Evolutionary conservation across 257 asterid genomes (phyloP).

Genomic region (Rhazya stricta): DNA sequence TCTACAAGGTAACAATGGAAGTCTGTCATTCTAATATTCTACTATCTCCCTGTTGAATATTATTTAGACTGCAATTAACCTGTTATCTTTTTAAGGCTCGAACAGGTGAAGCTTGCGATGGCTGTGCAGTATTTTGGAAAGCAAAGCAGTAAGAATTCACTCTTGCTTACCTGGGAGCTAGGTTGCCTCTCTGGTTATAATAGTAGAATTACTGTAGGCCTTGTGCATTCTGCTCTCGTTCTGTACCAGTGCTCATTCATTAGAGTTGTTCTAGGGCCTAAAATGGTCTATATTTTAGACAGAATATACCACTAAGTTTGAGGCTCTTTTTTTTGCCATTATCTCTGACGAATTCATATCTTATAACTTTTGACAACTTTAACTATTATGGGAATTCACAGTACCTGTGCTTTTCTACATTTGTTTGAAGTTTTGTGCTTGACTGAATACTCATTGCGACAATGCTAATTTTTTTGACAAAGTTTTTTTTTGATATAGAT

Average conservation of each 20-base stretch:
- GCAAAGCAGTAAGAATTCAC: slow-evolving; percentile 46
- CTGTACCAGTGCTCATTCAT: background rate
- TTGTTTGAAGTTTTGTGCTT: background rate
- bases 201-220: background rate
- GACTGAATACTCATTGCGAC: background rate
- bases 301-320: background rate
- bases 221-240: background rate
- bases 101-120: slow-evolving; percentile 72
- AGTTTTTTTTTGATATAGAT: slow-evolving; percentile 34
- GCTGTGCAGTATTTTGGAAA: slow-evolving; percentile 86
- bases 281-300: background rate
- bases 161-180: slow-evolving; percentile 4
- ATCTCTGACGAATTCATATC: background rate
- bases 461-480: background rate
- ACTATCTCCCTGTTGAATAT: slow-evolving; percentile 13
- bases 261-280: background rate
- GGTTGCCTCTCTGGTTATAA: background rate
- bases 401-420: background rate
- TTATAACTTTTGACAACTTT: background rate
- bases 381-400: background rate
- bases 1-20: slow-evolving; percentile 52
- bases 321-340: background rate
- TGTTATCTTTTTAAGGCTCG: slow-evolving; percentile 49
- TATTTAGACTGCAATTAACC: slow-evolving; percentile 24
- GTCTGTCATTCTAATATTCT: slow-evolving; percentile 10